These are phyloP conservation scores for Tillandsia fasciculata DNA, from an alignment of 176 grass and related monocot species.

Conservation along the genomic window DNA sequence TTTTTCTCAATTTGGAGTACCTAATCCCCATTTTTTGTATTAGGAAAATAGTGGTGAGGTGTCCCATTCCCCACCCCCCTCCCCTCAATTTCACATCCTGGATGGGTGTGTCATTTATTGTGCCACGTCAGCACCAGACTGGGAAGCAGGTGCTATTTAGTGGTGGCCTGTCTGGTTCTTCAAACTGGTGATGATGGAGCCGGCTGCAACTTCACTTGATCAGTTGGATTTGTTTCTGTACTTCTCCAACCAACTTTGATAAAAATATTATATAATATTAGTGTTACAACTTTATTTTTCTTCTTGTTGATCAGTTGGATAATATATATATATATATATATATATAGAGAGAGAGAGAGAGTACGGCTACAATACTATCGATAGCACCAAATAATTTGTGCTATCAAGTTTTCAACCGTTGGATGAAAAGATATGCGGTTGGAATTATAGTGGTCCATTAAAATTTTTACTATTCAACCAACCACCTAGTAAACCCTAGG, in stretches of 20 bases:
- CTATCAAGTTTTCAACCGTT: too few relatives aligned
- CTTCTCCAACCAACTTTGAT: neutral
- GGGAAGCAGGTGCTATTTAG: neutral
- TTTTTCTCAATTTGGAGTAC: neutral
- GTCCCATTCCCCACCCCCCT: neutral
- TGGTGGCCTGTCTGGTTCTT: neutral
- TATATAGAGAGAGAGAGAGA: too few relatives aligned
- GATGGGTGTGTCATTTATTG: neutral
- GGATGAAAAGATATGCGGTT: too few relatives aligned
- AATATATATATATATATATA: too few relatives aligned
- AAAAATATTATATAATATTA: neutral
- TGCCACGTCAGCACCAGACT: neutral
- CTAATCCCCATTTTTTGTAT: neutral
- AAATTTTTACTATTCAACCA: too few relatives aligned
- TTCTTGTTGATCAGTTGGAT: too few relatives aligned
- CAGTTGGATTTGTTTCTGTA: neutral
- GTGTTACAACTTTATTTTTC: too few relatives aligned
- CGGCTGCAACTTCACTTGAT: neutral
- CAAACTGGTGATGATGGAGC: neutral
- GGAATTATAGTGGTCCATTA: too few relatives aligned
- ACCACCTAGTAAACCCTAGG: too few relatives aligned
- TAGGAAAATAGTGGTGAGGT: neutral
- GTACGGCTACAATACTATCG: too few relatives aligned
- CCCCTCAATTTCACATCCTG: neutral
- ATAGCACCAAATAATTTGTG: too few relatives aligned